phyloP scores from a whole-genome alignment of 1,139 yeast species.

The Zygoascus hellenicus region DNA sequence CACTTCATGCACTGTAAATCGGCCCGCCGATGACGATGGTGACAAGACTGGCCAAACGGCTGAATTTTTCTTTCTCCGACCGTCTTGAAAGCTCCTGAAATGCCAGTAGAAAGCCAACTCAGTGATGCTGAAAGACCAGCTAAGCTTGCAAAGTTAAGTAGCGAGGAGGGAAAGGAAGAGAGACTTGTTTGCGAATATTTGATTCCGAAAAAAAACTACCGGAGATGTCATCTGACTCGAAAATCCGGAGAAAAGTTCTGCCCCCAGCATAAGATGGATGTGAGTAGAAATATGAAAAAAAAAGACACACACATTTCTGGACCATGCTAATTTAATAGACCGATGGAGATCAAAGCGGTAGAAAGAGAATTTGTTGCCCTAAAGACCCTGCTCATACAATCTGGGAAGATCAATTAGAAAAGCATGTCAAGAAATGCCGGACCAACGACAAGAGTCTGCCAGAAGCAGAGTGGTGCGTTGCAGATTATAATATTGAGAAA shows the following conservation, averaged over 20 bases:
- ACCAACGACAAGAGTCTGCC: conserved; percentile 32
- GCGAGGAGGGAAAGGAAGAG: conserved; percentile 10
- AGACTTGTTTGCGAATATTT: conserved; percentile 44
- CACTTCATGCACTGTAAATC: conserved; percentile 6
- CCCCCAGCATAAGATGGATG: conserved; percentile 48
- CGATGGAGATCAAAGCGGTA: conserved; percentile 26
- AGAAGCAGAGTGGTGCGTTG: conserved; percentile 42
- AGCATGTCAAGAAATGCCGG: conserved; percentile 62
- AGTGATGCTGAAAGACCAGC: not conserved
- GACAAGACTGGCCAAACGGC: not conserved
- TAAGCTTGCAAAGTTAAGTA: not conserved
- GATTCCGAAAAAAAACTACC: conserved; percentile 41
- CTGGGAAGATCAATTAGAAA: conserved; percentile 51
- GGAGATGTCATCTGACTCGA: conserved; percentile 60
- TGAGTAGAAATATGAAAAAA: conserved; percentile 2
- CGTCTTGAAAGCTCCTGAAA: not conserved
- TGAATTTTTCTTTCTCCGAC: not conserved
- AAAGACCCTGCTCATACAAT: conserved; percentile 70
- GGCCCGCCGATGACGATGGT: not conserved
- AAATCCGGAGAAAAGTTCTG: conserved; percentile 49
- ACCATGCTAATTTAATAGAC: conserved; percentile 11
- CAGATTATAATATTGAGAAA: conserved; percentile 37
- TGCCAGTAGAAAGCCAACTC: not conserved
- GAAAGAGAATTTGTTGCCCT: conserved; percentile 66
- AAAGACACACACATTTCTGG: not conserved